Conservation (phyloP, 2,329 filamentous ascomycete species). For the Ceratocystis ficicola region DNA sequence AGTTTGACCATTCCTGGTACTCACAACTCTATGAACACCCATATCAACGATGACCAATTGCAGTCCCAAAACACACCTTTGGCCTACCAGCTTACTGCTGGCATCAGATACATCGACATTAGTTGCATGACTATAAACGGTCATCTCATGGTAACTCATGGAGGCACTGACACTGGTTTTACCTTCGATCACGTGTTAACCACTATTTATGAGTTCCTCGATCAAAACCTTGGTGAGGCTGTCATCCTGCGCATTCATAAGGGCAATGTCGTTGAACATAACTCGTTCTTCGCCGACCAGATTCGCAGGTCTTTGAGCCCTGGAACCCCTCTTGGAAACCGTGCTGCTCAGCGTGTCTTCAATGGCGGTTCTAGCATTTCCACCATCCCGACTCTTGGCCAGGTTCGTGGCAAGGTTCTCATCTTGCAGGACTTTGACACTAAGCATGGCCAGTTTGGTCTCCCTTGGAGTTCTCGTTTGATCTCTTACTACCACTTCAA, state of each 20-base stretch:
- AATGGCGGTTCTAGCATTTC: too few species aligned
- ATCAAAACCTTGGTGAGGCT: background rate
- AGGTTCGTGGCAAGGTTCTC: too few species aligned
- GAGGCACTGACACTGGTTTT: background rate
- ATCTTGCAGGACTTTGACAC: too few species aligned
- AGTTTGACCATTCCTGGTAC: background rate
- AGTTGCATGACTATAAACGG: background rate
- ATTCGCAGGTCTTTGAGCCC: background rate
- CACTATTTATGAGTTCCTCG: background rate
- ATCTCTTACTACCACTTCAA: too few species aligned
- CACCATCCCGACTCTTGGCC: too few species aligned
- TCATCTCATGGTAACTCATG: background rate
- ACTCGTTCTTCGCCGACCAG: fast-evolving
- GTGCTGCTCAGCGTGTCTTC: background rate
- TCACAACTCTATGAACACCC: background rate
- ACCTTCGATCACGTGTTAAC: background rate
- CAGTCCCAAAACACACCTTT: background rate
- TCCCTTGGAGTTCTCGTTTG: too few species aligned
- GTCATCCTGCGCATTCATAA: background rate
- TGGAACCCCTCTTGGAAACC: background rate
- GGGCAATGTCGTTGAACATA: background rate
- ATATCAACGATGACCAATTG: fast-evolving
- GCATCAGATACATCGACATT: background rate
- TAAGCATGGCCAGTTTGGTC: too few species aligned
- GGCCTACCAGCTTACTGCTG: background rate